Percentiles rank a stretch among this genome's conserved stretches.
Evolutionary conservation across 495 filamentous ascomycete genomes (phyloP).

Genomic region (Penicillium soppii): DNA sequence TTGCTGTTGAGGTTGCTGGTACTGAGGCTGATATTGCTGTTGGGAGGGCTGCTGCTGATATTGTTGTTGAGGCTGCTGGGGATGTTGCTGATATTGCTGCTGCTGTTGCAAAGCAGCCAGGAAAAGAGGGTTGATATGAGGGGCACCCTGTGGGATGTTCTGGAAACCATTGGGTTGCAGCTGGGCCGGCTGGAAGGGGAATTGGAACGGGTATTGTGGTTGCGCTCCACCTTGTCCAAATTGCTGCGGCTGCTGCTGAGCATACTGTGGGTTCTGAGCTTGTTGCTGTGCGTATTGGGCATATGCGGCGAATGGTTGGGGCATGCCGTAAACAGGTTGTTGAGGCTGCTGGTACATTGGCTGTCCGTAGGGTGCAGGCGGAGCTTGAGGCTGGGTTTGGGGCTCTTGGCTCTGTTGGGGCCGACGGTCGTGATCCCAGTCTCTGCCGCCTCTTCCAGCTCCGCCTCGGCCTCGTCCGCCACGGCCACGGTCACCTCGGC

Average conservation of each 20-base stretch:
- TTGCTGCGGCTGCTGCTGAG: slow-evolving; percentile 15
- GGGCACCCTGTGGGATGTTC: slow-evolving; percentile 44
- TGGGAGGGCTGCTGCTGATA: slow-evolving; percentile 26
- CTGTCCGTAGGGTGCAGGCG: slow-evolving; percentile 22
- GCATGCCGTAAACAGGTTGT: slow-evolving; percentile 24
- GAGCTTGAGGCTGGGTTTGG: slow-evolving; percentile 21
- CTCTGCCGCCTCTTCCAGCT: slow-evolving; percentile 45
- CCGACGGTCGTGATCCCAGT: slow-evolving; percentile 42
- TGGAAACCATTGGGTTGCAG: slow-evolving; percentile 33
- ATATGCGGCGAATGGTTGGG: slow-evolving; percentile 33
- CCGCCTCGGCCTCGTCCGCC: slow-evolving; percentile 49
- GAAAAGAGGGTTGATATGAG: slow-evolving; percentile 66
- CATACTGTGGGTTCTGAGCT: slow-evolving; percentile 32
- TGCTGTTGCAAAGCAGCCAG: slow-evolving; percentile 50
- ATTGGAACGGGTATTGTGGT: slow-evolving; percentile 39
- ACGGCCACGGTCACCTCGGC: slow-evolving; percentile 46
- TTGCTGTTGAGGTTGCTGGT: slow-evolving; percentile 38
- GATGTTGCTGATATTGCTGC: slow-evolving; percentile 40
- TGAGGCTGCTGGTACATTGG: slow-evolving; percentile 26
- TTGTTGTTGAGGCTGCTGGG: slow-evolving; percentile 29
- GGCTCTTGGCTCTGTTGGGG: slow-evolving; percentile 23
- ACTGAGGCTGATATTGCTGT: slow-evolving; percentile 27
- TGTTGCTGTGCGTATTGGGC: slow-evolving; percentile 35
- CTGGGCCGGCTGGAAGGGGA: slow-evolving; percentile 37
- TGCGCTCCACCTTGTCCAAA: slow-evolving; percentile 3